Base-by-base conservation (phyloP, 768 basidiomycete species). In the Scleroderma citrinum region DNA sequence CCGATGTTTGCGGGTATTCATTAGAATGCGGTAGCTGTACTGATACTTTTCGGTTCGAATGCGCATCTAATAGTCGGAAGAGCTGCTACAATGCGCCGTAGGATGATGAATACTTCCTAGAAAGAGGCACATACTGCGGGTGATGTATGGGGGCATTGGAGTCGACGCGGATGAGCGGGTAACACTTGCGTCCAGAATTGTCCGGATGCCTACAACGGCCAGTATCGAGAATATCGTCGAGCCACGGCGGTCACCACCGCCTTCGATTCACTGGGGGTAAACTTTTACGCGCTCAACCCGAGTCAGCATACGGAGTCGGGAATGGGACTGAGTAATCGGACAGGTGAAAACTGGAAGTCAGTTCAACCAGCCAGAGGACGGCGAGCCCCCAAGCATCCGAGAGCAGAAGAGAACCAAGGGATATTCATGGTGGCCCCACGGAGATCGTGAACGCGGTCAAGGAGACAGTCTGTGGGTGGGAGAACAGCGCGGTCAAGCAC, bases 61-160 rank as follows among this genome's bases (percentile, higher is more conserved):
- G 95, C 92, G 71, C 92, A 92, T 69, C 87, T 81, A 64, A 99
- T 89, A 39, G 95, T 97, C 24, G 95, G 95, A 51, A 98, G 75
- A 29, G 95, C 95, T 23, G 94, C 95, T 43, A 94, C 87, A 72
- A 99, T 95, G 69, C 95, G 89, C 95, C 98, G 64, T 48, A 49
- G 56, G 56, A 54, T 41, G 54, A 37, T 30, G 21, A 20, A 32
- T 50, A 37, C 48, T 35, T 44, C 50, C 37, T 46, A 38, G 50
- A 20, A 50, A 29, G 26, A 17, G 51, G 47, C 38, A 75, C 92
- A 55, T 66, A 96, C 95, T 48, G 93, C 93, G 56, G 92, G 86
- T 84, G 85, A 50, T 82, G 82, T 71, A 91, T 85, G 53, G 92
- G 92, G 52, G 95, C 92, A 66, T 95, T 95, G 76, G 95, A 95